These are phyloP conservation scores for Malus hybrid DNA, from an alignment of 331 rosid genomes.

Conservation along the genomic window DNA sequence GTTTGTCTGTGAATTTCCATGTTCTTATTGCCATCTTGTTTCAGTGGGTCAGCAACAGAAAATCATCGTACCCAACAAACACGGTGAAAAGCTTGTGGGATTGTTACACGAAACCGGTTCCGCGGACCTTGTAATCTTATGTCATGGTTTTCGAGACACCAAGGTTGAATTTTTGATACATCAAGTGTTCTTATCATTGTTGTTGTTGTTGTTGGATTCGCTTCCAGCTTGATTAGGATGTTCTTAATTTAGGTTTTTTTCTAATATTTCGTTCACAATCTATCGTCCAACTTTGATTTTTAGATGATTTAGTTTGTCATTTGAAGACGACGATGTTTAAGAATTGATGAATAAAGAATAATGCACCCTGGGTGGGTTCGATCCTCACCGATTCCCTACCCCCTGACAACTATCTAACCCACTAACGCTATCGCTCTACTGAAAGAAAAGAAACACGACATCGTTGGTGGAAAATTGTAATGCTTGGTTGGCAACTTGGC, in stretches of 20 bases:
- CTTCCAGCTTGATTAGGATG: background rate
- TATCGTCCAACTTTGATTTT: background rate
- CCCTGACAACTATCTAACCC: too few relatives aligned
- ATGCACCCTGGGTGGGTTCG: too few relatives aligned
- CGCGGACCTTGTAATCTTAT: slow-evolving; percentile 42
- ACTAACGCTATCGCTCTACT: too few relatives aligned
- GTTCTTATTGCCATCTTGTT: slow-evolving; percentile 15
- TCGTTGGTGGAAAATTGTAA: background rate
- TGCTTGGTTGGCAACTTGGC: background rate
- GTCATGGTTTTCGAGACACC: slow-evolving; percentile 53
- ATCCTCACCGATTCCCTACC: too few relatives aligned
- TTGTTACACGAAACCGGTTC: slow-evolving; percentile 59
- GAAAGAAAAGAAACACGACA: too few relatives aligned
- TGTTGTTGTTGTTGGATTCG: too few relatives aligned
- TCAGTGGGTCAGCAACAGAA: slow-evolving; percentile 35
- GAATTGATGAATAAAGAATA: too few relatives aligned
- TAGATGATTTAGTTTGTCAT: background rate
- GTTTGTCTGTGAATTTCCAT: background rate
- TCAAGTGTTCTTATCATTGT: background rate
- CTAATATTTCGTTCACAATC: background rate
- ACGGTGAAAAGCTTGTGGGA: slow-evolving; percentile 64
- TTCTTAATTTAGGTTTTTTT: background rate
- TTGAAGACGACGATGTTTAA: too few relatives aligned
- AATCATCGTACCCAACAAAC: slow-evolving; percentile 41
- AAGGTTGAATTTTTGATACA: slow-evolving; percentile 35